Evolutionary conservation across 306 rosid species (phyloP), one percentile per base, ranked within the genome.

Genomic region (Prinsepia uniflora): DNA sequence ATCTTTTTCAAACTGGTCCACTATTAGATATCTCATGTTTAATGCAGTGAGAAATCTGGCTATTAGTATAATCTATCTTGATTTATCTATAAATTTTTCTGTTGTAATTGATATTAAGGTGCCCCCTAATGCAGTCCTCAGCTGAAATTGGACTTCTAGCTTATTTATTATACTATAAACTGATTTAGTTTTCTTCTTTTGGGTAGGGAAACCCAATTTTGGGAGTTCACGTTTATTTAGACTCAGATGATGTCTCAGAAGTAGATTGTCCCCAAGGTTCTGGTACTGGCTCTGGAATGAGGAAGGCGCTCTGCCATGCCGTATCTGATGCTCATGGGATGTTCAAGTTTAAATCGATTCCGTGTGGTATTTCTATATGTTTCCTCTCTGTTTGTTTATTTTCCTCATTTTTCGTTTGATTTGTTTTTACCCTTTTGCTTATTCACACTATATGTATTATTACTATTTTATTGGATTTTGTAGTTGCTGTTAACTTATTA

Each of bases 211-310:
- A 86, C 84, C 99, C 99, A 20, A 87, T 94, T 70, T 73, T 94
- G 79, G 99, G 97, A 77, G 99, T 94, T 82, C 92, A 91, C 17
- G 61, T 94, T 63, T 94, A 86, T 83, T 81, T 94, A 72, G 81
- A 85, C 74, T 91, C 99, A 40, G 89, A 91, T 85, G 96, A 91
- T 57, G 92, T 94, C 68, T 78, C 77, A 60, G 91, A 89, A 84
- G 89, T 91, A 71, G 86, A 89, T 72, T 94, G 99, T 79, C 85
- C 91, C 74, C 96, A 91, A 87, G 96, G 97, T 79, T 83, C 87
- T 67, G 88, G 86, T 59, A 78, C 65, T 80, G 85, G 83, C 63
- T 92, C 92, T 62, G 87, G 83, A 67, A 56, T 65, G 73, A 85
- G 73, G 74, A 85, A 48, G 74, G 85, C 97, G 67, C 92, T 94